Evolutionary conservation across 495 filamentous ascomycete species (phyloP).

Genomic region (Zalerion maritima): DNA sequence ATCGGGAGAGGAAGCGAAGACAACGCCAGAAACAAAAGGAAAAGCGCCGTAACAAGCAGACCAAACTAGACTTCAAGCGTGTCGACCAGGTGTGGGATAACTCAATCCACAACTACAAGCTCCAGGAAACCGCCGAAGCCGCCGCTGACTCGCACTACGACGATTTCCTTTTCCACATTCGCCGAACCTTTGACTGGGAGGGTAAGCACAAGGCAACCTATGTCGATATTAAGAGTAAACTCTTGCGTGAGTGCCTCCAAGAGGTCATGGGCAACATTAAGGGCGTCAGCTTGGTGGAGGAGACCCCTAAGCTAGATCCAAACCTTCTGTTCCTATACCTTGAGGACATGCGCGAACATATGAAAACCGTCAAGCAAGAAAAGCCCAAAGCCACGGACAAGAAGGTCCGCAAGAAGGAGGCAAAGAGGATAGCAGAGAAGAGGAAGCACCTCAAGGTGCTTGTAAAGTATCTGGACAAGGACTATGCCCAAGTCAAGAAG

Average conservation of each 20-base stretch:
- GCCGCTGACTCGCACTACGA: slow-evolving; percentile 62
- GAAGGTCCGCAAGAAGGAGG: slow-evolving; percentile 41
- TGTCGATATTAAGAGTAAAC: slow-evolving; percentile 77
- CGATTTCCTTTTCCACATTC: slow-evolving; percentile 75
- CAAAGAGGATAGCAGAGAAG: slow-evolving; percentile 55
- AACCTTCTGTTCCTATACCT: slow-evolving; percentile 83
- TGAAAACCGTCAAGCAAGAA: slow-evolving; percentile 50
- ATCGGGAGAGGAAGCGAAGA: slow-evolving; percentile 24
- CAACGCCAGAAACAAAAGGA: slow-evolving; percentile 30
- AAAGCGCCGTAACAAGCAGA: slow-evolving; percentile 32
- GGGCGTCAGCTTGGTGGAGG: slow-evolving; percentile 65
- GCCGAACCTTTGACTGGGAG: slow-evolving; percentile 76
- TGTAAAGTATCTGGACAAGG: slow-evolving; percentile 65
- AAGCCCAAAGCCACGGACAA: slow-evolving; percentile 31
- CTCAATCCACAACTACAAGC: slow-evolving; percentile 67
- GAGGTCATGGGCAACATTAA: slow-evolving; percentile 73
- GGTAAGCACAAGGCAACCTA: slow-evolving; percentile 66
- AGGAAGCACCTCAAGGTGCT: slow-evolving; percentile 60
- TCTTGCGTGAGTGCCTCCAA: slow-evolving; percentile 54
- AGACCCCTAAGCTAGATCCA: slow-evolving; percentile 65
- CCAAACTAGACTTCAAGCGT: slow-evolving; percentile 68
- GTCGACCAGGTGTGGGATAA: slow-evolving; percentile 77
- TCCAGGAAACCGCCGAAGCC: slow-evolving; percentile 65
- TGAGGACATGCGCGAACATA: slow-evolving; percentile 52
- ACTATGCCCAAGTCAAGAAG: slow-evolving; percentile 67